These are phyloP conservation scores for Aspergillus sp. DNA, from an alignment of 2,329 filamentous ascomycete species.

Conservation along the genomic window DNA sequence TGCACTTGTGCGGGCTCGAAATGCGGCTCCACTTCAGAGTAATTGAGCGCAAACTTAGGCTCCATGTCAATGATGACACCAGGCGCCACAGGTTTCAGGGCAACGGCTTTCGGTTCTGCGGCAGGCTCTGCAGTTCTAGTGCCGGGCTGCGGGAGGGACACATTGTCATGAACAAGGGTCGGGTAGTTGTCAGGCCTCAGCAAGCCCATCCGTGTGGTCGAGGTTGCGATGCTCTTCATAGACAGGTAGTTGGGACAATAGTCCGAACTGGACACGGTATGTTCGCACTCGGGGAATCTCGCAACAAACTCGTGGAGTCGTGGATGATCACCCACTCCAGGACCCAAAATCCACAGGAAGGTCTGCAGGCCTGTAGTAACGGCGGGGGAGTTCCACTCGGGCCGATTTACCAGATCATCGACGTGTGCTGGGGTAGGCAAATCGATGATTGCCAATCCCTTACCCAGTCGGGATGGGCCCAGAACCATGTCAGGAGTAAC, in stretches of 20 bases:
- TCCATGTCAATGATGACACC: slow-evolving; percentile 49
- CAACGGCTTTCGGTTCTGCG: slow-evolving; percentile 14
- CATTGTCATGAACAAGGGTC: slow-evolving; percentile 67
- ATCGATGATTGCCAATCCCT: slow-evolving; percentile 77
- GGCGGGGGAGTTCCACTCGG: slow-evolving; percentile 68
- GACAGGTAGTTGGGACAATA: slow-evolving; percentile 73
- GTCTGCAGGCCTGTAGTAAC: slow-evolving; percentile 68
- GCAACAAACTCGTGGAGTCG: slow-evolving; percentile 70
- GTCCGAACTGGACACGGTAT: slow-evolving; percentile 76
- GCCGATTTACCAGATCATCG: slow-evolving; percentile 65
- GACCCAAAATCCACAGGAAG: slow-evolving; percentile 81
- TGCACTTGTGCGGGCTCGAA: slow-evolving; percentile 28
- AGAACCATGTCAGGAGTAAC: slow-evolving; percentile 89
- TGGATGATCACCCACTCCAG: slow-evolving; percentile 63
- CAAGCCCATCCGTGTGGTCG: slow-evolving; percentile 68
- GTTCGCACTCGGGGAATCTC: slow-evolving; percentile 62
- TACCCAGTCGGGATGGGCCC: slow-evolving; percentile 65
- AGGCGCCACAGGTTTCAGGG: slow-evolving; percentile 41
- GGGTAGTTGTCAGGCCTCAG: slow-evolving; percentile 75
- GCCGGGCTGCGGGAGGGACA: slow-evolving; percentile 43
- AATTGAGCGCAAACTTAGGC: slow-evolving; percentile 45
- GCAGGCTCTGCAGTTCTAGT: slow-evolving; percentile 21
- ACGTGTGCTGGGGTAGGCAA: slow-evolving; percentile 72
- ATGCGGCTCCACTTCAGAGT: slow-evolving; percentile 29
- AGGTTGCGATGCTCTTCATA: slow-evolving; percentile 65